Conservation (phyloP, 208 protist genomes). For the Leishmania lainsoni region DNA sequence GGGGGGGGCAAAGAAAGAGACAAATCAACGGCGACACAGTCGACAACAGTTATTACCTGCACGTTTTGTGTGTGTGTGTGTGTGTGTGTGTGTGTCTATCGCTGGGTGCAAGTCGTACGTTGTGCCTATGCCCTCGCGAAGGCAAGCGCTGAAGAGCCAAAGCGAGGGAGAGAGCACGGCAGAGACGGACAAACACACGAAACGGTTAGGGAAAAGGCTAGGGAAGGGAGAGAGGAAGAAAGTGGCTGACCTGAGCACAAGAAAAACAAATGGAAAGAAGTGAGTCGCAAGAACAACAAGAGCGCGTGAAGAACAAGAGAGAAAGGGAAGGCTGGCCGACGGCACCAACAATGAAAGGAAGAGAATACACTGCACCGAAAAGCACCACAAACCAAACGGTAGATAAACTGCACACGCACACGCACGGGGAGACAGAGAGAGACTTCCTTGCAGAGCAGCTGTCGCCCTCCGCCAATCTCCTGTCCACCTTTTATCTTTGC, state of each 20-base stretch:
- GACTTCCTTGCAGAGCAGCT: not conserved
- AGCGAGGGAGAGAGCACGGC: not conserved
- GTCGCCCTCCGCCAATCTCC: not conserved
- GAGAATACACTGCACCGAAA: not conserved
- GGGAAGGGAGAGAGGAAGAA: too few relatives aligned
- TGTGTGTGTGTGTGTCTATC: not conserved
- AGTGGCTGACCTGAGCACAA: not conserved
- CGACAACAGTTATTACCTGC: not conserved
- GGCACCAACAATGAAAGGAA: not conserved
- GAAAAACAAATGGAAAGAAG: not conserved
- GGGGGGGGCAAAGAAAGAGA: constrained; percentile 1
- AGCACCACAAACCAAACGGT: not conserved
- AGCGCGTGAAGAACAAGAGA: constrained; percentile 7
- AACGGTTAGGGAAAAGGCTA: too few relatives aligned
- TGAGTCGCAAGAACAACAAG: too few relatives aligned
- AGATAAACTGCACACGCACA: not conserved
- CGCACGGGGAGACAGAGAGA: not conserved
- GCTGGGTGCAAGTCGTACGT: too few relatives aligned
- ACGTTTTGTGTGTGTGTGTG: too few relatives aligned
- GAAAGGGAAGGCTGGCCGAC: not conserved
- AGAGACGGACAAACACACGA: not conserved
- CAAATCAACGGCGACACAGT: not conserved
- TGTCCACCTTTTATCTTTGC: not conserved
- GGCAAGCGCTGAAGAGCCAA: not conserved
- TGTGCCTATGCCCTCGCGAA: not conserved